Evolutionary conservation across 306 rosid genomes (phyloP), one percentile per base, ranked within the genome.

Genomic region (Dalbergia cochinchinensis): DNA sequence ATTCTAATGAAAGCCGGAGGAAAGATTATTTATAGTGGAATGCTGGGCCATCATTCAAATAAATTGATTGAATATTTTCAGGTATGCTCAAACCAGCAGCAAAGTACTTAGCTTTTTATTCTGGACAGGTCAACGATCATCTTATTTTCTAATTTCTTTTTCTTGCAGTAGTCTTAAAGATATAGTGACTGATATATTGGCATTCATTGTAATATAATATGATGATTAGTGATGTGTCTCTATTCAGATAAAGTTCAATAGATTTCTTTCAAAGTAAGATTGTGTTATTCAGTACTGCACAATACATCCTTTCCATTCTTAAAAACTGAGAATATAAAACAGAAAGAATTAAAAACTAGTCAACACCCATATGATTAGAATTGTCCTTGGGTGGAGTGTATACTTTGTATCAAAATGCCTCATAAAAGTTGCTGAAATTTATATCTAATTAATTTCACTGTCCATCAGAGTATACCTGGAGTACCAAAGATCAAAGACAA

Each of bases 1-100:
- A 85, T 90, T 86, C 89, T 90, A 67, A 88, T 92, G 93, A 90
- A 92, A 87, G 51, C 79, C 5, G 97, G 97, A 67, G 97, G 97
- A 68, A 87, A 58, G 81, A 87, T 92, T 59, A 88, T 90, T 74
- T 92, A 88, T 70, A 86, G 80, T 33, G 97, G 97, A 63, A 69
- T 65, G 79, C 81, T 92, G 19, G 93, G 94, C 33, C 84, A 78
- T 65, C 92, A 87, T 73, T 92, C 97, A 42, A 83, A 78, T 69
- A 84, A 76, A 47, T 83, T 92, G 70, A 88, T 88, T 51, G 89
- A 87, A 82, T 90, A 88, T 79, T 89, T 92, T 86, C 87, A 92
- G 94, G 97, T 86, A 88, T 41, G 79, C 74, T 75, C 71, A 64
- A 69, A 80, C 16, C 64, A 37, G 8, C 42, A 42, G 41, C 45